These are phyloP conservation scores for Cadophora sp. DNA, from an alignment of 2,329 filamentous ascomycete genomes.

Conservation along the genomic window DNA sequence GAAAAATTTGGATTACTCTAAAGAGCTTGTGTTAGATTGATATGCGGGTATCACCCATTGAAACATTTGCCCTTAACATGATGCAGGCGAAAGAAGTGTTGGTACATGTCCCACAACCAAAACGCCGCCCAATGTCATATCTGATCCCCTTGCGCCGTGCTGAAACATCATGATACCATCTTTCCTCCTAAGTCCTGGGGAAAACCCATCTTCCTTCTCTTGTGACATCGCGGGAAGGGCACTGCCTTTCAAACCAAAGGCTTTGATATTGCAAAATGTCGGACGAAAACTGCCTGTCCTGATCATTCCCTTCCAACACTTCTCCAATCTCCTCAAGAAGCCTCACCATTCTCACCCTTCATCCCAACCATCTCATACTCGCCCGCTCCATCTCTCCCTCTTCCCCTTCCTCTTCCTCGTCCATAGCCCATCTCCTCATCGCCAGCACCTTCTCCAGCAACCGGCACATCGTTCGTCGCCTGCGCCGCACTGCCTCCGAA, in stretches of 20 bases:
- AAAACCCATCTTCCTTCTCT: no score
- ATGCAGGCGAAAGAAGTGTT: slow-evolving; percentile 15
- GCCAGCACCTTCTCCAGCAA: slow-evolving; percentile 30
- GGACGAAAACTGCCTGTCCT: background rate
- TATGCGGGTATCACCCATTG: slow-evolving; percentile 12
- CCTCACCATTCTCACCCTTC: slow-evolving; percentile 45
- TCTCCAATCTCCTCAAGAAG: slow-evolving; percentile 12
- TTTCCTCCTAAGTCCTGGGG: no score
- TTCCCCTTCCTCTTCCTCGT: slow-evolving; percentile 57
- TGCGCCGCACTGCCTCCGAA: slow-evolving; percentile 68
- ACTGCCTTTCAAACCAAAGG: background rate
- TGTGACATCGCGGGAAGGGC: background rate
- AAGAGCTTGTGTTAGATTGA: slow-evolving; percentile 4
- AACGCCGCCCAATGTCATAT: slow-evolving; percentile 35
- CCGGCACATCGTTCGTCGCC: slow-evolving; percentile 32
- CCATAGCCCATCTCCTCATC: slow-evolving; percentile 46
- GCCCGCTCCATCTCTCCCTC: slow-evolving; percentile 60
- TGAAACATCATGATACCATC: slow-evolving; percentile 6
- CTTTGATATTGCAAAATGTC: background rate
- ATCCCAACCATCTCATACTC: slow-evolving; percentile 72
- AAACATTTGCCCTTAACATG: slow-evolving; percentile 4
- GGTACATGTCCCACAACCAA: slow-evolving; percentile 18
- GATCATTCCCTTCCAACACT: slow-evolving; percentile 15
- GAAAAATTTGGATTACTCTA: slow-evolving; percentile 15
- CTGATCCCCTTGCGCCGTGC: slow-evolving; percentile 28